A percentile compares a stretch with the other conserved stretches of the same genome.
Evolutionary conservation across 2,329 filamentous ascomycete genomes (phyloP).

Genomic region (Onygenales sp.): DNA sequence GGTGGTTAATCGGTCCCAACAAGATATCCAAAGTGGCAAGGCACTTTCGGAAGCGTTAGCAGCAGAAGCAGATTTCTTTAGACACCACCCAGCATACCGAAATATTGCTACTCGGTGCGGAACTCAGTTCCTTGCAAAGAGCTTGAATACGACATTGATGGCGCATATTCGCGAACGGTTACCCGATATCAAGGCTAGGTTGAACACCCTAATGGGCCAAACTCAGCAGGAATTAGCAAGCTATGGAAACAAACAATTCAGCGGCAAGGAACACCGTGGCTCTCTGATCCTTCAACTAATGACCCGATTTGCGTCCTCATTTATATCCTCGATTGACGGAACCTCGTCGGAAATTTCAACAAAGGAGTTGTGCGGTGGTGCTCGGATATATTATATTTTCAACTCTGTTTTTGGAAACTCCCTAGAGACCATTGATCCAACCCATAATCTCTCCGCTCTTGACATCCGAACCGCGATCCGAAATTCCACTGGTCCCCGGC

Average conservation of each 20-base stretch:
- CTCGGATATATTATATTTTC: slow-evolving; percentile 97
- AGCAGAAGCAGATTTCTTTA: slow-evolving; percentile 90
- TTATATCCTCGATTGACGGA: slow-evolving; percentile 97
- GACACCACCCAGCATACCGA: slow-evolving; percentile 89
- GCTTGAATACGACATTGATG: slow-evolving; percentile 92
- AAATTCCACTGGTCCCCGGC: slow-evolving; percentile 91
- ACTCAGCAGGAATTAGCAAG: slow-evolving; percentile 97
- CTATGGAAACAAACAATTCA: slow-evolving; percentile 96
- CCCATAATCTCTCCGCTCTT: slow-evolving; percentile 82
- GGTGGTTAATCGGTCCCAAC: slow-evolving; percentile 94
- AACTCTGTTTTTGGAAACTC: slow-evolving; percentile 98
- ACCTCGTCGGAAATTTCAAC: slow-evolving; percentile 98
- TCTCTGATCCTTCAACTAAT: slow-evolving; percentile 93
- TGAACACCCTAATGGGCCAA: slow-evolving; percentile 99
- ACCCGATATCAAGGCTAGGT: slow-evolving; percentile 92
- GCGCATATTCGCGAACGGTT: slow-evolving; percentile 87
- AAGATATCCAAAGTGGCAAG: slow-evolving; percentile 94
- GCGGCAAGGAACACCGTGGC: slow-evolving; percentile 89
- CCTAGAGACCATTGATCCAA: slow-evolving; percentile 91
- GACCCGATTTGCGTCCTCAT: slow-evolving; percentile 95
- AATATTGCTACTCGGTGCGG: slow-evolving; percentile 92
- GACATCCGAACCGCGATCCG: slow-evolving; percentile 96
- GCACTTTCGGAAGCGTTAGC: slow-evolving; percentile 86
- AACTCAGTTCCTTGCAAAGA: slow-evolving; percentile 89
- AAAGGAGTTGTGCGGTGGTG: slow-evolving; percentile 91